Evolutionary conservation across 164 flowering plant genomes (phyloP).

Genomic region (Warburgia ugandensis): DNA sequence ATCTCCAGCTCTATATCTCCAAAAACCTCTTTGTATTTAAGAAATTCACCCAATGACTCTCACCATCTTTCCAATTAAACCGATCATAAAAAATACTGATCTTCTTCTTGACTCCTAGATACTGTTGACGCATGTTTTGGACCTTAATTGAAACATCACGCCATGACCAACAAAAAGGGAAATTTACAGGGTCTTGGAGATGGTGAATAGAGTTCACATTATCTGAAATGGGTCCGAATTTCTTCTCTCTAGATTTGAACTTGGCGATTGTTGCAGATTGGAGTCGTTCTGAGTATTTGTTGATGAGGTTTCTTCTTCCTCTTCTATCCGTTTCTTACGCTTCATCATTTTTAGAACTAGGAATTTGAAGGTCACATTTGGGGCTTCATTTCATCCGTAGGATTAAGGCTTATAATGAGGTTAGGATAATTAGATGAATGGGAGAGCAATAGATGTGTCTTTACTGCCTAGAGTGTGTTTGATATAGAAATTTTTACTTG

Average conservation of each 20-base stretch:
- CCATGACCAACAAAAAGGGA: constrained; percentile 89
- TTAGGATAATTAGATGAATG: too few species aligned
- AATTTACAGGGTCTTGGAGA: constrained; percentile 46
- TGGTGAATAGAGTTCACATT: constrained; percentile 70
- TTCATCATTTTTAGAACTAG: too few species aligned
- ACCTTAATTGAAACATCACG: constrained; percentile 88
- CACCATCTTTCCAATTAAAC: constrained; percentile 68
- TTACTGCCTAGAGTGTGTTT: too few species aligned
- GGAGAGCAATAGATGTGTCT: too few species aligned
- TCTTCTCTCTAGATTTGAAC: constrained; percentile 81
- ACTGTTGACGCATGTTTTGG: constrained; percentile 95
- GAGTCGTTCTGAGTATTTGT: constrained; percentile 46
- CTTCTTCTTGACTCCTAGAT: constrained; percentile 85
- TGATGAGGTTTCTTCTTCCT: constrained; percentile 32
- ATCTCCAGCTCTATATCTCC: constrained; percentile 64
- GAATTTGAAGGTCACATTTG: too few species aligned
- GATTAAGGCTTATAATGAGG: too few species aligned
- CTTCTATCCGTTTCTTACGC: constrained; percentile 54
- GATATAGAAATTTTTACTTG: too few species aligned
- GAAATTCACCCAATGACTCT: constrained; percentile 82
- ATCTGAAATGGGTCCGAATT: constrained; percentile 76
- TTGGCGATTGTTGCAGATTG: constrained; percentile 50
- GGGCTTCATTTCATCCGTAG: too few species aligned
- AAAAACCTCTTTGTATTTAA: constrained; percentile 75
- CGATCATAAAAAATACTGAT: constrained; percentile 36